These are phyloP conservation scores for Neurospora sublineolata DNA, from an alignment of 495 filamentous ascomycete genomes.

Conservation along the genomic window DNA sequence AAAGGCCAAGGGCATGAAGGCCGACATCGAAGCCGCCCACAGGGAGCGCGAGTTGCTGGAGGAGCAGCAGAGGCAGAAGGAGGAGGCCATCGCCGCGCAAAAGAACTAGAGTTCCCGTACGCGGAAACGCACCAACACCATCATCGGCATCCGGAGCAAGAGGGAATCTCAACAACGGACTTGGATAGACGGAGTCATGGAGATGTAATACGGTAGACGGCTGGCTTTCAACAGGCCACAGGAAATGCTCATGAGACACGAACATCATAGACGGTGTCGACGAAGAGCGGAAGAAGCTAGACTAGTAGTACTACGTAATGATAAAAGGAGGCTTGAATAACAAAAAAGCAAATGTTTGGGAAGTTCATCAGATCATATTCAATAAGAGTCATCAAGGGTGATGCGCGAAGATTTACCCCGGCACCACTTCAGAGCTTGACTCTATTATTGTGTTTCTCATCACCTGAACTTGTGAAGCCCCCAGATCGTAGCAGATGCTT, in stretches of 20 bases:
- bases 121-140: neutral
- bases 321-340: neutral
- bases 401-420: constrained; percentile 33
- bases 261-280: neutral
- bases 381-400: constrained; percentile 59
- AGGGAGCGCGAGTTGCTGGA: constrained; percentile 43
- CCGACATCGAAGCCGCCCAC: constrained; percentile 53
- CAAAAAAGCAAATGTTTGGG: constrained; percentile 6
- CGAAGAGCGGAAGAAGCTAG: neutral
- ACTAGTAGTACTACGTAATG: constrained; percentile 6
- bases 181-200: neutral
- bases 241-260: neutral
- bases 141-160: neutral
- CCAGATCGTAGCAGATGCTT: constrained; percentile 5
- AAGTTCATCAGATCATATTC: constrained; percentile 95
- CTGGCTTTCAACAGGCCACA: constrained; percentile 10
- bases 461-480: constrained; percentile 60
- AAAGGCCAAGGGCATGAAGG: constrained; percentile 76
- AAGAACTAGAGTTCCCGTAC: neutral
- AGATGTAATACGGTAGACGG: neutral
- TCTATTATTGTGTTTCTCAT: constrained; percentile 93
- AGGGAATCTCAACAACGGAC: neutral
- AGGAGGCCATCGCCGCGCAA: constrained; percentile 12
- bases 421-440: constrained; percentile 92
- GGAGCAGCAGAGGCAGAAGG: constrained; percentile 35